phyloP scores from a whole-genome alignment of 1,284 basidiomycete species.

The Polyporus tsugae region DNA sequence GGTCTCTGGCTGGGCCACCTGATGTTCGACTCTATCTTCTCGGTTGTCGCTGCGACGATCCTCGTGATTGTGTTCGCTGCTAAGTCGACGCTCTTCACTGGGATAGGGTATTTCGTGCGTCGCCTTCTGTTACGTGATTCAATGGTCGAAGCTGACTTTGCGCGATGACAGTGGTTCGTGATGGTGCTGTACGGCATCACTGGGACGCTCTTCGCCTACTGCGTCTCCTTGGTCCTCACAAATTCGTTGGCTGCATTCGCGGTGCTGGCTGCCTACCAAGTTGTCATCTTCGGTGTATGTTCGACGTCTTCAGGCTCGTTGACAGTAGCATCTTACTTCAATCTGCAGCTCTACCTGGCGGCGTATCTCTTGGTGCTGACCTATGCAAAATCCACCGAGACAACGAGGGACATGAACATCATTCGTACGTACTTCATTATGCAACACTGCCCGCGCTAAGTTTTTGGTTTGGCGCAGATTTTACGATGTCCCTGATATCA shows the following conservation, averaged over 20 bases:
- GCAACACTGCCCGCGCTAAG: background rate
- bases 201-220: slow-evolving; percentile 74
- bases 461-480: slow-evolving; percentile 61
- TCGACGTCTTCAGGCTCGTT: background rate
- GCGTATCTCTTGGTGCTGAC: slow-evolving; percentile 76
- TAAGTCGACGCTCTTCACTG: slow-evolving; percentile 70
- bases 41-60: slow-evolving; percentile 63
- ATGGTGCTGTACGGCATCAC: slow-evolving; percentile 77
- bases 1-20: slow-evolving; percentile 85
- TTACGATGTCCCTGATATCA: slow-evolving; percentile 70
- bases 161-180: slow-evolving; percentile 66
- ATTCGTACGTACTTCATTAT: slow-evolving; percentile 52
- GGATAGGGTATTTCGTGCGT: slow-evolving; percentile 71
- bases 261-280: slow-evolving; percentile 76
- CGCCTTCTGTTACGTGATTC: background rate
- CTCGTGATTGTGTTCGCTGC: slow-evolving; percentile 69
- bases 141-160: background rate
- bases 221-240: slow-evolving; percentile 65
- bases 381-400: slow-evolving; percentile 68
- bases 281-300: slow-evolving; percentile 74
- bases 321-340: background rate
- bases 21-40: slow-evolving; percentile 74
- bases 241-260: slow-evolving; percentile 82
- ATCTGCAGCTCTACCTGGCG: slow-evolving; percentile 62
- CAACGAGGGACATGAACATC: slow-evolving; percentile 61